A percentile compares a stretch with the other conserved stretches of the same genome.
These are phyloP conservation scores for Aspergillus sp. DNA, from an alignment of 2,329 filamentous ascomycete species.

Conservation along the genomic window DNA sequence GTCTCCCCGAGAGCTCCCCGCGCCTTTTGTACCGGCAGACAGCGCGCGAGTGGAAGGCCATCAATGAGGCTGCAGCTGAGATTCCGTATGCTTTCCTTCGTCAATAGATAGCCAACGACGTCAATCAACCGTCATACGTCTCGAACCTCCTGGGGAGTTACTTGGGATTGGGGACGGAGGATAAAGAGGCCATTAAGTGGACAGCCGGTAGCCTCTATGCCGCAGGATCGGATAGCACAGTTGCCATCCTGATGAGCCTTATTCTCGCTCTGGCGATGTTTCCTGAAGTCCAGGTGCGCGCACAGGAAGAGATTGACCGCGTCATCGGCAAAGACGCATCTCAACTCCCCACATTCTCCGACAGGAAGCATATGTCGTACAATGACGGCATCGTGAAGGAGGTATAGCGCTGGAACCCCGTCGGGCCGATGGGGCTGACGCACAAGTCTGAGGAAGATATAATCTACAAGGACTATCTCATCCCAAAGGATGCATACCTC, in stretches of 20 bases:
- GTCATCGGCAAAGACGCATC: slow-evolving; percentile 35
- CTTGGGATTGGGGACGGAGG: not conserved
- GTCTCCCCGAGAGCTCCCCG: slow-evolving; percentile 51
- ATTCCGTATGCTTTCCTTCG: slow-evolving; percentile 51
- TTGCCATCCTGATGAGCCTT: slow-evolving; percentile 49
- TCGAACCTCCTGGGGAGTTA: not conserved
- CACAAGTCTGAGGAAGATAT: slow-evolving; percentile 34
- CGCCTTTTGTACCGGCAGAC: slow-evolving; percentile 50
- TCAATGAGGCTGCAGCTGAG: slow-evolving; percentile 37
- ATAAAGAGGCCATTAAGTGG: slow-evolving; percentile 1
- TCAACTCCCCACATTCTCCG: slow-evolving; percentile 41
- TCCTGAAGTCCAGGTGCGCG: slow-evolving; percentile 56
- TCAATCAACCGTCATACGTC: slow-evolving; percentile 33
- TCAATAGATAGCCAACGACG: slow-evolving; percentile 42
- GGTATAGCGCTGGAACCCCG: slow-evolving; percentile 40
- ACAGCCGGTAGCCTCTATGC: slow-evolving; percentile 12
- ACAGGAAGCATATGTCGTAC: slow-evolving; percentile 43
- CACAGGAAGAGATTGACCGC: slow-evolving; percentile 49
- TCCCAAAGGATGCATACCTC: slow-evolving; percentile 43
- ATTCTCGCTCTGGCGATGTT: slow-evolving; percentile 59
- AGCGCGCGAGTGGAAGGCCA: slow-evolving; percentile 41
- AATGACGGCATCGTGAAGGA: slow-evolving; percentile 45
- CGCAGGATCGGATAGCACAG: slow-evolving; percentile 38
- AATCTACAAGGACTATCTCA: slow-evolving; percentile 31
- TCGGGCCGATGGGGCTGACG: slow-evolving; percentile 38